Conservation (phyloP, 164 flowering plant species). For the Kingdonia uniflora region DNA sequence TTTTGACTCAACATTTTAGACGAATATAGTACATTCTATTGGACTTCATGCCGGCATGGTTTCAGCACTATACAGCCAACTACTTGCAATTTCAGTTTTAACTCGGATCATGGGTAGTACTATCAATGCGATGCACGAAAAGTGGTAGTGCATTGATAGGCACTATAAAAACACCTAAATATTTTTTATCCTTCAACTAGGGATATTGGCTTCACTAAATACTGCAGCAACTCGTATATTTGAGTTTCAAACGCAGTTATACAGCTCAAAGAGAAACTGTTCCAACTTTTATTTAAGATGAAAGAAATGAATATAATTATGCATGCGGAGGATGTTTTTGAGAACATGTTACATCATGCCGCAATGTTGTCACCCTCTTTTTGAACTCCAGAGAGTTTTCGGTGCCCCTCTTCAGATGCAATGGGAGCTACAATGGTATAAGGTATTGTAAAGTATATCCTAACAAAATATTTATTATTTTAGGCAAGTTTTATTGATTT, state of each 20-base stretch:
- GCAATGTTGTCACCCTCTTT: slow-evolving; percentile 11
- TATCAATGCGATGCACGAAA: too few relatives aligned
- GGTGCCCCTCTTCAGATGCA: slow-evolving; percentile 28
- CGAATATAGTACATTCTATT: too few relatives aligned
- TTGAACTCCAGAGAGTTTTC: slow-evolving; percentile 11
- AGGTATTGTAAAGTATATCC: slow-evolving; percentile 6
- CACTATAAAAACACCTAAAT: too few relatives aligned
- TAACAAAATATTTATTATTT: not conserved
- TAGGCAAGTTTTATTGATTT: not conserved
- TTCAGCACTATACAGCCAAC: too few relatives aligned
- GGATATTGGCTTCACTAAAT: too few relatives aligned
- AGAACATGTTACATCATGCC: slow-evolving; percentile 18
- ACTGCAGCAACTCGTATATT: too few relatives aligned
- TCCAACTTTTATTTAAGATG: slow-evolving; percentile 11
- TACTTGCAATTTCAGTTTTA: too few relatives aligned
- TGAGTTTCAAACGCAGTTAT: slow-evolving; percentile 4
- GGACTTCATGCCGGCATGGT: too few relatives aligned
- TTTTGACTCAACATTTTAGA: too few relatives aligned
- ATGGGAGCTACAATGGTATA: slow-evolving; percentile 21
- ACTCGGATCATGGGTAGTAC: too few relatives aligned
- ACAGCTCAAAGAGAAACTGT: slow-evolving; percentile 16
- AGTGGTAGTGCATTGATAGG: too few relatives aligned
- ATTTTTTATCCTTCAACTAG: too few relatives aligned
- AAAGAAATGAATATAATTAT: slow-evolving; percentile 1
- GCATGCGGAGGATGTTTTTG: not conserved